Conservation (phyloP, 2,329 filamentous ascomycete species). For the Neopestalotiopsis clavispora region DNA sequence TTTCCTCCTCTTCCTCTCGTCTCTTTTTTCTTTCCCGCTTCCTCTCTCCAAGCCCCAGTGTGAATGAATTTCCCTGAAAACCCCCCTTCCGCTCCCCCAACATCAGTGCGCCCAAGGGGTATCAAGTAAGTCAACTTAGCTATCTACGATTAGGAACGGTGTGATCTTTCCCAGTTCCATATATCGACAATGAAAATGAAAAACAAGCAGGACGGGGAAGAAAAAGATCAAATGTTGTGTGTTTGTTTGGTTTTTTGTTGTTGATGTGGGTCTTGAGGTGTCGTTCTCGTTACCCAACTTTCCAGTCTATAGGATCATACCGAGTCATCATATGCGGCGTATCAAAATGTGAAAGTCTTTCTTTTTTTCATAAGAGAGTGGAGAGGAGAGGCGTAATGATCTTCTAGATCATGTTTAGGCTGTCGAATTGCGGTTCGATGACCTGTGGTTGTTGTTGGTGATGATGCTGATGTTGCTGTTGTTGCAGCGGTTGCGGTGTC, state of each 20-base stretch:
- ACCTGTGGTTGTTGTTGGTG: slow-evolving; percentile 35
- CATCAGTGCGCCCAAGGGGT: slow-evolving; percentile 26
- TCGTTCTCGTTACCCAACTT: slow-evolving; percentile 19
- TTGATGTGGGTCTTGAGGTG: neutral
- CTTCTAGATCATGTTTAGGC: slow-evolving; percentile 53
- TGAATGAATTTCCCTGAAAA: neutral
- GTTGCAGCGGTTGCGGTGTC: slow-evolving; percentile 30
- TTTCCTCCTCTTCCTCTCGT: neutral
- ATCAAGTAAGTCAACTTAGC: slow-evolving; percentile 32
- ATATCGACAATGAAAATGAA: slow-evolving; percentile 13
- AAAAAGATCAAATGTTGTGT: slow-evolving; percentile 14
- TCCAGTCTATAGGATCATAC: slow-evolving; percentile 33
- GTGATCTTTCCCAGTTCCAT: neutral
- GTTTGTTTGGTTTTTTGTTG: slow-evolving; percentile 6
- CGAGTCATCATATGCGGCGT: slow-evolving; percentile 25
- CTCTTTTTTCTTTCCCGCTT: neutral
- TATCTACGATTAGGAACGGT: slow-evolving; percentile 39
- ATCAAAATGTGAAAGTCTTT: slow-evolving; percentile 25
- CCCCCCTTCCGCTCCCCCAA: neutral
- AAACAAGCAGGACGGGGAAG: slow-evolving; percentile 24
- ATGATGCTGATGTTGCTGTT: slow-evolving; percentile 34
- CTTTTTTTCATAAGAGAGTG: slow-evolving; percentile 16
- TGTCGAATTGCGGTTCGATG: slow-evolving; percentile 42
- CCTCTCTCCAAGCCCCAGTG: neutral
- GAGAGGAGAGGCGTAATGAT: slow-evolving; percentile 1